Percentiles rank a stretch among this genome's conserved stretches.
Evolutionary conservation across 352 stramenopile species (phyloP).

Genomic region (Phytophthora sansomeana): DNA sequence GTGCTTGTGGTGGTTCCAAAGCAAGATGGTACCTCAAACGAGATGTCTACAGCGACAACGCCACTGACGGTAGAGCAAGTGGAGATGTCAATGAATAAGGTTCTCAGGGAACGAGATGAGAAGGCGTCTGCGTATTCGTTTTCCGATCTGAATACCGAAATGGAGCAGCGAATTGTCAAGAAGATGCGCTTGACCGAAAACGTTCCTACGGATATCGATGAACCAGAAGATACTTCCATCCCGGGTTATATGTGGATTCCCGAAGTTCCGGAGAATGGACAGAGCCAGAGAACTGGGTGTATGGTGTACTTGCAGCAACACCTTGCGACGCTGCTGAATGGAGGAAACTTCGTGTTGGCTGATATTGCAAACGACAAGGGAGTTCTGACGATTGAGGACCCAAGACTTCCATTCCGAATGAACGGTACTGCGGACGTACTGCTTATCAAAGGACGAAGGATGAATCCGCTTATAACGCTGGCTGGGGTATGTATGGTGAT

Average conservation of each 20-base stretch:
- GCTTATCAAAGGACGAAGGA: conserved; percentile 34
- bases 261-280: conserved; percentile 13
- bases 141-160: neutral
- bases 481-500: conserved; percentile 40
- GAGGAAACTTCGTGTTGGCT: conserved; percentile 27
- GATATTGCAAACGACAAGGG: conserved; percentile 30
- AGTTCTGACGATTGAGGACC: conserved; percentile 26
- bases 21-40: neutral
- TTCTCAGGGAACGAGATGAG: conserved; percentile 4
- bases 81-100: neutral
- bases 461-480: conserved; percentile 32
- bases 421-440: conserved; percentile 43
- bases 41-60: neutral
- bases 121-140: neutral
- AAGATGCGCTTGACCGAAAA: conserved; percentile 29
- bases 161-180: conserved; percentile 4
- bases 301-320: conserved; percentile 41
- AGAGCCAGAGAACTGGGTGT: conserved; percentile 29
- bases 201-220: conserved; percentile 25
- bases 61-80: neutral
- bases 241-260: conserved; percentile 30
- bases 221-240: conserved; percentile 39
- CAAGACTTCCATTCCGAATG: conserved; percentile 40
- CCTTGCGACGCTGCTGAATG: conserved; percentile 38
- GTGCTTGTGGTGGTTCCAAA: conserved; percentile 6